phyloP scores from a whole-genome alignment of 192 early-diverging fungal species.

The Paraglomus brasilianum region DNA sequence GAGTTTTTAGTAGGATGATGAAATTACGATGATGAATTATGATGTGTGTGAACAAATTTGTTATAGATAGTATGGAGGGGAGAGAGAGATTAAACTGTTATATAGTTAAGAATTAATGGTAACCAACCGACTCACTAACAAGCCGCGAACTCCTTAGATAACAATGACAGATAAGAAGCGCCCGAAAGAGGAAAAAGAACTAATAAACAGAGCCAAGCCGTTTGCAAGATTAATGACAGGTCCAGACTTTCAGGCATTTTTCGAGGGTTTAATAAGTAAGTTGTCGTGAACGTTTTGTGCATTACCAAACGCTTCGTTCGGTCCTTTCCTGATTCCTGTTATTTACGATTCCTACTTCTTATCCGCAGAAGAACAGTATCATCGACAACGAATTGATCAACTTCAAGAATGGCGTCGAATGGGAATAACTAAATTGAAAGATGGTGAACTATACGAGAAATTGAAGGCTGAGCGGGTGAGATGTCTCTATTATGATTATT shows the following conservation, averaged over 20 bases:
- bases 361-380: constrained; percentile 2
- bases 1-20: neutral
- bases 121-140: too few species aligned
- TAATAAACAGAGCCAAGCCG: constrained; percentile 72
- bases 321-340: too few species aligned
- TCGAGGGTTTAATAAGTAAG: constrained; percentile 17
- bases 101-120: too few species aligned
- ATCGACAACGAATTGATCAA: constrained; percentile 8
- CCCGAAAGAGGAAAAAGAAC: constrained; percentile 83
- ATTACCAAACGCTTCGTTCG: constrained; percentile 64
- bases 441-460: constrained; percentile 15
- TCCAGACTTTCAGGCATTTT: constrained; percentile 10
- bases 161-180: constrained; percentile 78
- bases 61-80: too few species aligned
- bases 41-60: neutral
- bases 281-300: constrained; percentile 55
- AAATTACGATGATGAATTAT: neutral
- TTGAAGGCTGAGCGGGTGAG: constrained; percentile 19
- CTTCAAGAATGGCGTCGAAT: constrained; percentile 27
- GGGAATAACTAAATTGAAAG: constrained; percentile 19
- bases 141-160: constrained; percentile 33
- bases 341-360: neutral
- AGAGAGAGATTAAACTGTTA: too few species aligned
- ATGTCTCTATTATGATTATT: too few species aligned
- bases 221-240: constrained; percentile 85